Percentiles rank a stretch among this genome's conserved stretches.
These are phyloP conservation scores for Termitomyces sp. DNA, from an alignment of 768 basidiomycete genomes.

Conservation along the genomic window DNA sequence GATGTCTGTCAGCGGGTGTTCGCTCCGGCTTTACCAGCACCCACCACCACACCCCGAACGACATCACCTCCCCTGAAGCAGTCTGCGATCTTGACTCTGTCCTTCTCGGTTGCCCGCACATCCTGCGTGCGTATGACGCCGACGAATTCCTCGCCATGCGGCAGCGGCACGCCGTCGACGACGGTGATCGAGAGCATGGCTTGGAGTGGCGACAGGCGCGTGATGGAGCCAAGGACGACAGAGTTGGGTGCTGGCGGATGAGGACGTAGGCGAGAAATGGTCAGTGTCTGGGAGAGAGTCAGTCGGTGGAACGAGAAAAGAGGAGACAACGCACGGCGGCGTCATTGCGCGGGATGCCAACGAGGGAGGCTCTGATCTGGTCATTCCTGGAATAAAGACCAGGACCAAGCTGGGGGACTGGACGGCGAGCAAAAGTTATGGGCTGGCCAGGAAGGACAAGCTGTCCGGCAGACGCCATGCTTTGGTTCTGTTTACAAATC, in stretches of 20 bases:
- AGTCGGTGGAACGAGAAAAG: constrained; percentile 17
- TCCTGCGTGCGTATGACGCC: constrained; percentile 88
- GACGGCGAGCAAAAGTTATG: constrained; percentile 47
- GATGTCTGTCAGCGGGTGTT: neutral
- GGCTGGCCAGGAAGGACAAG: constrained; percentile 76
- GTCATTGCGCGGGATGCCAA: constrained; percentile 55
- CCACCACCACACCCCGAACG: constrained; percentile 78
- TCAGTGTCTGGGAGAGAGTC: constrained; percentile 40
- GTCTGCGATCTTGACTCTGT: constrained; percentile 82
- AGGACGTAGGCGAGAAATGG: constrained; percentile 61
- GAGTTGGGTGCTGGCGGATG: constrained; percentile 71
- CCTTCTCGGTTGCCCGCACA: constrained; percentile 85
- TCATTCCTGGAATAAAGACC: constrained; percentile 66
- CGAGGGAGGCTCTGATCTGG: constrained; percentile 61
- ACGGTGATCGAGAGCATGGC: constrained; percentile 80
- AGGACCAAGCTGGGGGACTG: constrained; percentile 50
- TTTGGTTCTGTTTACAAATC: constrained; percentile 28
- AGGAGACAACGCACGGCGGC: constrained; percentile 56
- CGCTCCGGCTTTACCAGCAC: constrained; percentile 18
- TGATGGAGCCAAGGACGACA: constrained; percentile 77
- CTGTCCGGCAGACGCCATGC: constrained; percentile 13
- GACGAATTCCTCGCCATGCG: constrained; percentile 80
- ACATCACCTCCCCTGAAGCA: constrained; percentile 93
- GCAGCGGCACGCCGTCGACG: constrained; percentile 80
- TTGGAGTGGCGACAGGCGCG: constrained; percentile 77